Evolutionary conservation across 176 grass and related monocot genomes (phyloP).

Genomic region (Saccharum spontaneum): DNA sequence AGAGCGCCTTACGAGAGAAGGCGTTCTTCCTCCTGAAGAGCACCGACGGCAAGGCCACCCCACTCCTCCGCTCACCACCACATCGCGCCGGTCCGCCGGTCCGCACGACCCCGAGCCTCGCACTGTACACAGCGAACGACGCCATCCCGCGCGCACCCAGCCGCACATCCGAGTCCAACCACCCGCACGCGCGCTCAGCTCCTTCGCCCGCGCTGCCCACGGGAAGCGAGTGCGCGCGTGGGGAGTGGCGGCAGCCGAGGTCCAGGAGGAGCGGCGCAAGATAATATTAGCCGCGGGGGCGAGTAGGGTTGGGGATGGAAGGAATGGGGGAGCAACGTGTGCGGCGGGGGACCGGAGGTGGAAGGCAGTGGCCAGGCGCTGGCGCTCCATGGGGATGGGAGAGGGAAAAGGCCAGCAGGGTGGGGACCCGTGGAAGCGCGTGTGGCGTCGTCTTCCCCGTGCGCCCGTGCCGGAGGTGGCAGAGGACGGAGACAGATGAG

Average conservation of each 20-base stretch:
- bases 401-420: background rate
- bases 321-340: slow-evolving; percentile 29
- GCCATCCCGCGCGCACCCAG: slow-evolving; percentile 5
- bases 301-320: background rate
- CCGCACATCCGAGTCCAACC: slow-evolving; percentile 15
- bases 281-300: slow-evolving; percentile 36
- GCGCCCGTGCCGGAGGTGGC: slow-evolving; percentile 7
- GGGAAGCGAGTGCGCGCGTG: background rate
- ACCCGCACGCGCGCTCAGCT: too few species aligned
- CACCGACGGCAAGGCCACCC: slow-evolving; percentile 39
- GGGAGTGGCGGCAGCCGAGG: background rate
- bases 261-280: background rate
- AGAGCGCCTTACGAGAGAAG: slow-evolving; percentile 33
- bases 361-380: background rate
- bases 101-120: slow-evolving; percentile 47
- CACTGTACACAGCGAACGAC: slow-evolving; percentile 63
- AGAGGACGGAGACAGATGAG: too few species aligned
- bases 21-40: slow-evolving; percentile 55
- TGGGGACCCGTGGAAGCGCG: slow-evolving; percentile 22
- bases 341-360: slow-evolving; percentile 34
- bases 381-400: slow-evolving; percentile 35
- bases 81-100: slow-evolving; percentile 24
- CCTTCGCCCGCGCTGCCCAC: background rate
- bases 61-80: slow-evolving; percentile 36
- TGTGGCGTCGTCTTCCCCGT: slow-evolving; percentile 47